Percentiles rank a stretch among this genome's conserved stretches.
Conservation (phyloP, 108 stramenopile genomes). For the Cyclotella baltica region DNA sequence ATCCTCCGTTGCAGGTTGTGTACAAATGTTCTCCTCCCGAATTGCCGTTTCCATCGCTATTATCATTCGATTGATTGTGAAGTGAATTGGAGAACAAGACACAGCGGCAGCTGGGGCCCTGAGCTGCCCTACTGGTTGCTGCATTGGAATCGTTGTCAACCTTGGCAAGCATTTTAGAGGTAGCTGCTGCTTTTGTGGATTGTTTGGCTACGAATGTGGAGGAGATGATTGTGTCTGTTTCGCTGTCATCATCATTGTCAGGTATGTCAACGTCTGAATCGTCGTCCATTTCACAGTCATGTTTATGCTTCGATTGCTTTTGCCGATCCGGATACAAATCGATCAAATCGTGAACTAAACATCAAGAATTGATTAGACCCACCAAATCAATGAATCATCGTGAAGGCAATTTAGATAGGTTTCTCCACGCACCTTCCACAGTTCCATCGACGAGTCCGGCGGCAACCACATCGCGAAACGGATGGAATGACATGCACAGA, state of each 20-base stretch:
- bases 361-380: not conserved
- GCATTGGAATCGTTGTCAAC: conserved; percentile 20
- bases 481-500: conserved; percentile 84
- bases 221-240: conserved; percentile 78
- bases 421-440: conserved; percentile 56
- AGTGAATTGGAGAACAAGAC: conserved; percentile 63
- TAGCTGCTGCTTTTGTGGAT: conserved; percentile 17
- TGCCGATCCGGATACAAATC: not conserved
- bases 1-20: conserved; percentile 75
- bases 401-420: not conserved
- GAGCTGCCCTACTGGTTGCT: conserved; percentile 19
- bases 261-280: conserved; percentile 13
- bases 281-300: conserved; percentile 30
- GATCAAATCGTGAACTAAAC: conserved; percentile 63
- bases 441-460: conserved; percentile 86
- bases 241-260: conserved; percentile 62
- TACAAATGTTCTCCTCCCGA: conserved; percentile 63
- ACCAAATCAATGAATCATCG: not conserved
- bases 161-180: conserved; percentile 33
- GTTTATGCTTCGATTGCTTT: too few relatives aligned
- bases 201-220: conserved; percentile 58
- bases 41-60: not conserved
- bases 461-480: conserved; percentile 63
- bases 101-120: conserved; percentile 63
- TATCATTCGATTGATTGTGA: not conserved